phyloP scores from a whole-genome alignment of 768 basidiomycete genomes.

The Russula sp. region DNA sequence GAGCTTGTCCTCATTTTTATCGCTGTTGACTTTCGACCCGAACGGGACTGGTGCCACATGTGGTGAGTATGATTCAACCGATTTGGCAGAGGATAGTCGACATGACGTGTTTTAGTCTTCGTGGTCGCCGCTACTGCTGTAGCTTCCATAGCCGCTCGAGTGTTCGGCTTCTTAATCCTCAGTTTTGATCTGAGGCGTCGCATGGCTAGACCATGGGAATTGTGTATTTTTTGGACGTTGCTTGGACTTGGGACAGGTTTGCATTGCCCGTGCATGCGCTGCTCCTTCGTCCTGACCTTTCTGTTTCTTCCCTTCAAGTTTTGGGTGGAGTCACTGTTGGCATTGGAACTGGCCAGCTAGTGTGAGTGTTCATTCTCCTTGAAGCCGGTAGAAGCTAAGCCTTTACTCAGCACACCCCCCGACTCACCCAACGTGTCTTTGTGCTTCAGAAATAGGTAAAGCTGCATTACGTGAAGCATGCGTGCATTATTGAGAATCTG shows the following conservation, averaged over 20 bases:
- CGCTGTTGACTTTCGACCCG: conserved; percentile 9
- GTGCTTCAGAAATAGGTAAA: conserved; percentile 14
- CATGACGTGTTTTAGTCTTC: conserved; percentile 9
- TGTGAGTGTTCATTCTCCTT: background rate
- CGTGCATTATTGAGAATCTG: background rate
- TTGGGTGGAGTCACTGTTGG: background rate
- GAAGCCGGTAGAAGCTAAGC: background rate
- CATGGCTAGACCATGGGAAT: conserved; percentile 1
- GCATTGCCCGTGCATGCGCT: background rate
- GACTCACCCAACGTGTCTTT: background rate
- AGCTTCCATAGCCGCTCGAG: conserved; percentile 10
- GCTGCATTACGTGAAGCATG: background rate
- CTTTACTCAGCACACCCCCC: background rate
- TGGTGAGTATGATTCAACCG: background rate
- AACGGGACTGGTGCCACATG: background rate
- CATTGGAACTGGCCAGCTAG: conserved; percentile 5
- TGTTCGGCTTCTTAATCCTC: conserved; percentile 12
- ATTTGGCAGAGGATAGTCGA: background rate
- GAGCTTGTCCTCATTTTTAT: conserved; percentile 18
- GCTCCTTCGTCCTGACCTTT: background rate
- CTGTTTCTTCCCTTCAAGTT: background rate
- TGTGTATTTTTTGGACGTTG: conserved; percentile 3
- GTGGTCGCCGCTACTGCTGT: conserved; percentile 7
- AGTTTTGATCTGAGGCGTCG: conserved; percentile 8
- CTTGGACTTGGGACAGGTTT: conserved; percentile 12